These are phyloP conservation scores for Cyberlindnera misumaiensis DNA, from an alignment of 805 yeast species.

Conservation along the genomic window DNA sequence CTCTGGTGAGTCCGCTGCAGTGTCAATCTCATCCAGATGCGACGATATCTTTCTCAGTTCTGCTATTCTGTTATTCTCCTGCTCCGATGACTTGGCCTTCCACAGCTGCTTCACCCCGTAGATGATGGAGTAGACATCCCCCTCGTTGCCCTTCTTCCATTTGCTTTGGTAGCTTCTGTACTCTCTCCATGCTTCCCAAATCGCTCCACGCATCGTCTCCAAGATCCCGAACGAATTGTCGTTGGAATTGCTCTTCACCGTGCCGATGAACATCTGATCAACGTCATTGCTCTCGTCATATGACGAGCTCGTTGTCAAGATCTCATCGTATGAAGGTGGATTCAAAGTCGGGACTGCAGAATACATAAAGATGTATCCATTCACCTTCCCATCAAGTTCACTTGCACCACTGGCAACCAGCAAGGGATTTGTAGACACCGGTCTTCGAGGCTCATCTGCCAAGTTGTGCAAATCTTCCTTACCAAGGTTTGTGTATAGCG, in stretches of 20 bases:
- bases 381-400: slow-evolving; percentile 68
- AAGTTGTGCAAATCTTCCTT: slow-evolving; percentile 52
- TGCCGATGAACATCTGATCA: slow-evolving; percentile 8
- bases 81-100: slow-evolving; percentile 32
- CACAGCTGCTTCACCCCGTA: slow-evolving; percentile 52
- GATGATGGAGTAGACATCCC: slow-evolving; percentile 57
- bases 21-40: slow-evolving; percentile 25
- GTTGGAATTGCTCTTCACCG: slow-evolving; percentile 9
- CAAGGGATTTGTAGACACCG: slow-evolving; percentile 59
- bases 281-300: slow-evolving; percentile 4
- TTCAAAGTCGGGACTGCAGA: slow-evolving; percentile 56
- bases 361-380: slow-evolving; percentile 66
- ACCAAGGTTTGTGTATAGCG: slow-evolving; percentile 55
- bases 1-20: slow-evolving; percentile 31
- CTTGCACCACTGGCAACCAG: slow-evolving; percentile 75
- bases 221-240: slow-evolving; percentile 21
- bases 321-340: slow-evolving; percentile 51
- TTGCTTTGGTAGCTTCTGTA: slow-evolving; percentile 45
- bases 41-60: slow-evolving; percentile 26
- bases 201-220: slow-evolving; percentile 45
- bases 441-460: slow-evolving; percentile 55
- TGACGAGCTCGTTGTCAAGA: slow-evolving; percentile 11
- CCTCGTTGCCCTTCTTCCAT: slow-evolving; percentile 62
- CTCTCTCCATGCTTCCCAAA: slow-evolving; percentile 71
- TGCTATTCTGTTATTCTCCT: slow-evolving; percentile 25